Evolutionary conservation across 129 eudicot species (phyloP), one percentile per base, ranked within the genome.

Genomic region (Helianthus tuberosus): DNA sequence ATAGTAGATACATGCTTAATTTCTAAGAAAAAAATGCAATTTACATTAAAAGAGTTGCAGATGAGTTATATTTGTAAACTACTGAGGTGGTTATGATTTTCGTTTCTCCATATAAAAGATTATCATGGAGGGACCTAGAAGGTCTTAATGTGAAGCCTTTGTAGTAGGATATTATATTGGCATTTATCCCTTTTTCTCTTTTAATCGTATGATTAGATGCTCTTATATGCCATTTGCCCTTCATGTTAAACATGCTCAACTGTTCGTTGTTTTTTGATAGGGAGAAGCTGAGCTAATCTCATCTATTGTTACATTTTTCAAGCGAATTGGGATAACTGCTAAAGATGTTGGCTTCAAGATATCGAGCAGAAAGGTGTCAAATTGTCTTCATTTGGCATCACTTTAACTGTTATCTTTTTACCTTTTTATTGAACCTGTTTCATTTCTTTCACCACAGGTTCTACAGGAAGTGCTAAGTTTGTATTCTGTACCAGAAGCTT

Each of bases 201-300:
- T 27, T 35, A 5, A 16, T 36, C 20, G 2, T 50, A 50, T 51
- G 29, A 43, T 43, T 82, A 16, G 13, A 58, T 41, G 11, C 27
- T 55, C 62, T 51, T 23, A 61, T 61, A 10, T 10, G 11, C 27
- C 41, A 74, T 55, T 12, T 32, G 41, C 10, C 25, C 43, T 32
- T 75, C 16, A n/a, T 71, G 6, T 23, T 48, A 75, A 11, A 41
- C 29, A 47, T 27, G 36, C 64, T 72, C 9, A 76, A 61, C 41
- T 75, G 36, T 65, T 78, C 17, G 57, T 65, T 70, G 57, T 68
- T 60, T 52, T 39, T 3, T 55, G 23, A 46, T 75, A 95, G 99
- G 99, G 96, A 62, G 99, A 95, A 81, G 97, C 99, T 46, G 99
- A 95, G 85, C 95, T 95, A n/a, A 89, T 95, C 59, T 85, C 96